phyloP scores from a whole-genome alignment of 2,329 filamentous ascomycete species.

The Chlorencoelia australis region DNA sequence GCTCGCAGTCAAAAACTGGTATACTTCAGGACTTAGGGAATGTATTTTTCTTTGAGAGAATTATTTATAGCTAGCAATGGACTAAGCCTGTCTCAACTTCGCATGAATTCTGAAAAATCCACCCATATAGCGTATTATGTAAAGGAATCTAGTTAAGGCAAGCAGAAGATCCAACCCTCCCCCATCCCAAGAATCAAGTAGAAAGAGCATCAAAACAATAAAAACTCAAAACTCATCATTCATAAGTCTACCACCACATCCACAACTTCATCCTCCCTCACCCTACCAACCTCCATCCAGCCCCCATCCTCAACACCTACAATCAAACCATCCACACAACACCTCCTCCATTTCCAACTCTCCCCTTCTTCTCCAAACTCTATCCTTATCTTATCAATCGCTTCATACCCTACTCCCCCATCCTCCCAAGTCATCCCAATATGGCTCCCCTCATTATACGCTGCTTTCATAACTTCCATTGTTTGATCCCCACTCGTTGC shows the following conservation, averaged over 20 bases:
- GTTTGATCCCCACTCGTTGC: slow-evolving; percentile 52
- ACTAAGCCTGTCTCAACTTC: no score
- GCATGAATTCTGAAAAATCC: no score
- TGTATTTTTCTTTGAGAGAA: no score
- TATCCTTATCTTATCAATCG: slow-evolving; percentile 57
- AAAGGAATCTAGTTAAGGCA: no score
- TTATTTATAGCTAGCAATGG: no score
- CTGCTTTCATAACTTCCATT: slow-evolving; percentile 66
- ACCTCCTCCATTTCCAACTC: slow-evolving; percentile 59
- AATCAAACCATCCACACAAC: slow-evolving; percentile 89
- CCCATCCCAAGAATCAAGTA: no score
- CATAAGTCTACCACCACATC: slow-evolving; percentile 19
- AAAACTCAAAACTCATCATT: not conserved
- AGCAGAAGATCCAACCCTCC: no score
- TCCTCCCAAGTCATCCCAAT: slow-evolving; percentile 31
- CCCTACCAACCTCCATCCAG: slow-evolving; percentile 54
- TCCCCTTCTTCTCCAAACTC: slow-evolving; percentile 62
- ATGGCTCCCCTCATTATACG: slow-evolving; percentile 48
- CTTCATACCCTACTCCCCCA: slow-evolving; percentile 54
- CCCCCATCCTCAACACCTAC: slow-evolving; percentile 62
- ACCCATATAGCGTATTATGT: no score
- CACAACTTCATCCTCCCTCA: slow-evolving; percentile 27
- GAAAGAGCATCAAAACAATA: no score
- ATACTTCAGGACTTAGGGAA: no score
- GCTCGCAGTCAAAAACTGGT: no score